These are phyloP conservation scores for Saccharomyces kudriavzevii DNA, from an alignment of 805 yeast species.

Conservation along the genomic window DNA sequence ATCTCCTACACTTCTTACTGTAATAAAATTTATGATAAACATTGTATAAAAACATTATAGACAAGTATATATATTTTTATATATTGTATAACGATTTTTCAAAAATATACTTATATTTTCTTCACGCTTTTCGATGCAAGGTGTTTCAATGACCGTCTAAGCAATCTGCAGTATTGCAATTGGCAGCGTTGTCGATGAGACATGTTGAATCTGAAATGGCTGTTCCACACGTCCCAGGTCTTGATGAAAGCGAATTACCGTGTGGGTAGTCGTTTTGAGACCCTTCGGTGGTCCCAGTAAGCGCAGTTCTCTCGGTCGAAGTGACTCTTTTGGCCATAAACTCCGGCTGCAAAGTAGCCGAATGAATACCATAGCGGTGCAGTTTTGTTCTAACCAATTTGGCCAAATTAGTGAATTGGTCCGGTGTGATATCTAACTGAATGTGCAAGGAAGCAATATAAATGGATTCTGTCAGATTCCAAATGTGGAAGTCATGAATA, in stretches of 20 bases:
- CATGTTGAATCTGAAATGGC: constrained; percentile 33
- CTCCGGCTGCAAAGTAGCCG: constrained; percentile 94
- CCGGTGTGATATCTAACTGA: constrained; percentile 54
- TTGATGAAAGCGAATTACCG: neutral
- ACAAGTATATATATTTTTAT: neutral
- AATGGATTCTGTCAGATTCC: constrained; percentile 85
- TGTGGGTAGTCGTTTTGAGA: constrained; percentile 1
- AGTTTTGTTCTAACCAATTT: constrained; percentile 64
- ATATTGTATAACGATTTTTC: neutral
- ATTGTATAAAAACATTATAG: neutral
- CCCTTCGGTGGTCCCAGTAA: constrained; percentile 24
- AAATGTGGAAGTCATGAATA: constrained; percentile 88
- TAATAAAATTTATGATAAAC: neutral
- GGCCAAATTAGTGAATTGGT: constrained; percentile 57
- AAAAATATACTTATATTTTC: neutral
- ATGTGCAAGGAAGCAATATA: constrained; percentile 83
- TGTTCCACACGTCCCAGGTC: constrained; percentile 30
- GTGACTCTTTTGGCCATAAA: constrained; percentile 36
- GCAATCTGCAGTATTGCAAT: constrained; percentile 43
- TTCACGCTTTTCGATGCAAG: neutral
- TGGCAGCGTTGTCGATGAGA: constrained; percentile 44
- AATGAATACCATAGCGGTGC: constrained; percentile 76
- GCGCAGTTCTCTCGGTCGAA: constrained; percentile 15
- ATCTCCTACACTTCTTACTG: neutral
- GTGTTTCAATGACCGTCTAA: constrained; percentile 10